A percentile compares a stretch with the other conserved stretches of the same genome.
Evolutionary conservation across 2,329 filamentous ascomycete genomes (phyloP).

Genomic region (Alternaria ethzedia): DNA sequence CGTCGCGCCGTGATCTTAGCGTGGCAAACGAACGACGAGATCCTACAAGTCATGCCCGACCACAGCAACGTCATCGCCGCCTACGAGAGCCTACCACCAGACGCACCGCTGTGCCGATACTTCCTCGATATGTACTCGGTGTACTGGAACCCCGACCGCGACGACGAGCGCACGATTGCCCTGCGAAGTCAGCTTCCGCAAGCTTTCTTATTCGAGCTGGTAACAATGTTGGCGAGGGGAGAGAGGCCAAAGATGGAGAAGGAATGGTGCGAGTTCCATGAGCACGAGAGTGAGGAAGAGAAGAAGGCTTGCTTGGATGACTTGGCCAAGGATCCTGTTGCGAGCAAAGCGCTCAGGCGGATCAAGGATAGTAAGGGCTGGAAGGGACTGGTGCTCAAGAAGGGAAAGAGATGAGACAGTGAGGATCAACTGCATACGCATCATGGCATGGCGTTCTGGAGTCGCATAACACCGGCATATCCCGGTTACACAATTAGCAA

Average conservation of each 20-base stretch:
- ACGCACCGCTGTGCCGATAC: slow-evolving; percentile 41
- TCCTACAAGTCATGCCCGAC: slow-evolving; percentile 46
- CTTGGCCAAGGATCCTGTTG: slow-evolving; percentile 37
- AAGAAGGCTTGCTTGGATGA: slow-evolving; percentile 43
- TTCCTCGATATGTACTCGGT: slow-evolving; percentile 47
- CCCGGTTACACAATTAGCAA: not conserved
- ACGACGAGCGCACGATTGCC: slow-evolving; percentile 38
- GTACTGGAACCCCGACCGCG: slow-evolving; percentile 46
- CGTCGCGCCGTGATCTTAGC: slow-evolving; percentile 41
- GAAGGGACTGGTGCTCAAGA: slow-evolving; percentile 47
- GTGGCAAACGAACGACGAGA: slow-evolving; percentile 47
- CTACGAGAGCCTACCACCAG: slow-evolving; percentile 39
- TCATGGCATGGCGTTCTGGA: not conserved
- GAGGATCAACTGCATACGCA: not conserved
- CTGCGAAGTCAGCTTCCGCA: slow-evolving; percentile 43
- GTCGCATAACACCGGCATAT: not conserved
- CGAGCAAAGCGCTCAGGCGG: slow-evolving; percentile 38
- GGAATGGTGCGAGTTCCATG: slow-evolving; percentile 47
- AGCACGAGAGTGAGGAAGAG: slow-evolving; percentile 42
- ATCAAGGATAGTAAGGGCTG: slow-evolving; percentile 46
- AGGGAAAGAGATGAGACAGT: slow-evolving; percentile 37
- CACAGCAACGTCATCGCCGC: slow-evolving; percentile 47
- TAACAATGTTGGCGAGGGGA: slow-evolving; percentile 39
- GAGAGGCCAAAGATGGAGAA: slow-evolving; percentile 45
- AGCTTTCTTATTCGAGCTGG: slow-evolving; percentile 44